Base-by-base conservation (phyloP, 192 early-diverging fungal genomes). In the Rhizophagus clarus region DNA sequence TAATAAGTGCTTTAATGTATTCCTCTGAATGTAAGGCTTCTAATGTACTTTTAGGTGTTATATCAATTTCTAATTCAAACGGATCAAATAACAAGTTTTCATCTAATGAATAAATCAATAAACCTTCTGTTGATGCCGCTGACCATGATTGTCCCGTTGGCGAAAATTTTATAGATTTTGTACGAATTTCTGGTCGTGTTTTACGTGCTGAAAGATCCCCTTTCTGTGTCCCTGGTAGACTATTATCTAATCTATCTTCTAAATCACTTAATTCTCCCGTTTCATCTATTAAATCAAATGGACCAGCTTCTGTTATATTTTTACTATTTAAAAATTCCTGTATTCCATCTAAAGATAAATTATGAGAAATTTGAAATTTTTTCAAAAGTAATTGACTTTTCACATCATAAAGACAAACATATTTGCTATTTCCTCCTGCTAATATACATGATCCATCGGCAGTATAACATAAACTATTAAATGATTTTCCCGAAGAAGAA, bases 61-160 rank as follows among this genome's bases (percentile, higher is more conserved):
- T 95, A 81, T 98, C 94, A 42, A 97, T 91, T 81, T 99, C 97
- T 4, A 99, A 91, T 86, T 99, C 97, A 84, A 97, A 99, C 28
- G 98, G 98, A 85, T 99, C 98, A 83, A 99, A 99, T 72, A 94
- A 77, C 28, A 98, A 86, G 3, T 89, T 88, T 63, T 99, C 95
- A 82, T 99, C 98, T 47, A 99, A 86, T 20, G 96, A 95, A 87
- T 98, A 99, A 64, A 99, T 92, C 73, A 99, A 79, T 32, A 99
- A 85, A 10, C 98, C 98, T 76, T 99, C 96, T 7, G 97, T 98
- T 17, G 97, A 93, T 10, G 97, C 97, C 0, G 97, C 95, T 2
- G 96, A 96, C 96, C 96, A 99, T 29, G 96, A 91, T 34, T 96
- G 89, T 26, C 96, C 96, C 1, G 96, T 98, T 42, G 97, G 97